Base-by-base conservation (phyloP, 371 early-diverging fungal species). In the Apophysomyces variabilis region DNA sequence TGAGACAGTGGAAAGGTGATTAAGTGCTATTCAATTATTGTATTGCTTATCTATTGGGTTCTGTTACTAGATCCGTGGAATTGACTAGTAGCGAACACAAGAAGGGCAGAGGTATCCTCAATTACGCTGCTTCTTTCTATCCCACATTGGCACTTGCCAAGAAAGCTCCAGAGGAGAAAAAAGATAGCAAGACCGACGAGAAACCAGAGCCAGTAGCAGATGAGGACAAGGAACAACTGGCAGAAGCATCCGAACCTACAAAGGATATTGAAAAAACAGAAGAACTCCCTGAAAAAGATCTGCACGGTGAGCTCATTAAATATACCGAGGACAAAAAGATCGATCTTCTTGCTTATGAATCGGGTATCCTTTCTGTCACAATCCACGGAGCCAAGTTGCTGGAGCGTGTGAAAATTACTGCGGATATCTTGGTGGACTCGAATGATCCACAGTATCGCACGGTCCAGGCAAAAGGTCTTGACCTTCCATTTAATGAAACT, bases 61-160 rank as follows among this genome's bases (percentile, higher is more conserved):
- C 35, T 61, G 0, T 21, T 14, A 5, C 26, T 38, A 72, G 84
- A 66, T 83, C 79, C 74, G 88, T 84, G 8, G 82, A 86, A 9
- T 70, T 93, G 66, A 71, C 67, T 5, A 85, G 83, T 68, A 77
- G 79, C 54, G 89, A 89, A 38, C 89, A 88, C 36, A 82, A 83
- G 57, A 80, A 79, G 67, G 75, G 74, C 56, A 89, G 87, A 72
- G 93, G 93, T 44, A 79, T 84, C 16, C 62, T 93, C 21, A 80
- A 83, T 56, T 92, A 88, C 67, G 76, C 74, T n/a, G 89, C 89
- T 2, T 80, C 88, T 32, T 93, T 93, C 76, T 76, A 82, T 66
- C 93, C 93, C 1, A 81, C 83, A 0, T 76, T 93, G 69, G 88
- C 82, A 60, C 70, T 90, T 62, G 87, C 88, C 38, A 75, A 72